phyloP scores from a whole-genome alignment of 140 eudicot genomes.

The Flaveria floridana region DNA sequence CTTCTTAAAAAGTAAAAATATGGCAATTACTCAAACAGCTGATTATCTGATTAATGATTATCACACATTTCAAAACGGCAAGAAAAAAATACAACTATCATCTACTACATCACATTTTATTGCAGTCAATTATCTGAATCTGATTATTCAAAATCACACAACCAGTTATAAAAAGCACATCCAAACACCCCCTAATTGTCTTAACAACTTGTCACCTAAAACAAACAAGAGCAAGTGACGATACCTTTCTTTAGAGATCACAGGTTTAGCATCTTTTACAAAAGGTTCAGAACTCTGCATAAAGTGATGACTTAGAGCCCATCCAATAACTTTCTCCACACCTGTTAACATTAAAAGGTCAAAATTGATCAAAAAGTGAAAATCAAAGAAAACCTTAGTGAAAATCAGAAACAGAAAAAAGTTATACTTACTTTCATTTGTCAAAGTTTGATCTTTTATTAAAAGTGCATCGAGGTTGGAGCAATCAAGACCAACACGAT shows the following conservation, averaged over 20 bases:
- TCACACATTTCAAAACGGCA: background rate
- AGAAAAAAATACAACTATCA: background rate
- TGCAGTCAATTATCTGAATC: background rate
- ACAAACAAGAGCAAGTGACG: background rate
- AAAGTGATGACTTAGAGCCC: conserved; percentile 92
- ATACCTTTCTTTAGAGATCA: conserved; percentile 75
- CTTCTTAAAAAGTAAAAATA: background rate
- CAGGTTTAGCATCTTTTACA: conserved; percentile 55
- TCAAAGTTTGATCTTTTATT: conserved; percentile 84
- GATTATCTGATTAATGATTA: background rate
- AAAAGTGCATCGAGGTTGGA: conserved; percentile 61
- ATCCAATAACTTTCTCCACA: conserved; percentile 83
- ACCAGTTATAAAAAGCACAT: background rate
- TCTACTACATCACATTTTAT: background rate
- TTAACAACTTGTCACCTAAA: background rate
- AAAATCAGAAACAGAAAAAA: background rate
- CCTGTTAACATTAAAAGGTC: conserved; percentile 33
- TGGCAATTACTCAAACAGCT: background rate
- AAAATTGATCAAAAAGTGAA: conserved; percentile 1
- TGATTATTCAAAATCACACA: background rate
- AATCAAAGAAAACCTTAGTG: background rate
- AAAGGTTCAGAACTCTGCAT: conserved; percentile 64
- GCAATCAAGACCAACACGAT: conserved; percentile 60
- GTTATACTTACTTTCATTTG: conserved; percentile 68
- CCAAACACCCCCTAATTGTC: conserved; percentile 11